Conservation (phyloP, 257 asterid genomes). For the Ehretia macrophylla region DNA sequence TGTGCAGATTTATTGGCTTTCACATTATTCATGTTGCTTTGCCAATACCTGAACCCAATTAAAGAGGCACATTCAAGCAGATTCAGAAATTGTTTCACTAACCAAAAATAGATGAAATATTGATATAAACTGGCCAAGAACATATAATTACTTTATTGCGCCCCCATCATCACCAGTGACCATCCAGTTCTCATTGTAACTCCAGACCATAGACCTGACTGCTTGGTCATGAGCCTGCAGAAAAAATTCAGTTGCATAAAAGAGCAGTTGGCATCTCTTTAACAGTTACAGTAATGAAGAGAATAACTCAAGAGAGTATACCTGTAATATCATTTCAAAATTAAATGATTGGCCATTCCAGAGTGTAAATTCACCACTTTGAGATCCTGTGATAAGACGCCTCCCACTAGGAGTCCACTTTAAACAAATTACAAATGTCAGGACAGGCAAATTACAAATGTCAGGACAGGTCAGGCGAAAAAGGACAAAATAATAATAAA, state of each 20-base stretch:
- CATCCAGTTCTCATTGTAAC: constrained; percentile 99
- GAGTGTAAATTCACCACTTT: constrained; percentile 97
- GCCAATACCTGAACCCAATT: constrained; percentile 86
- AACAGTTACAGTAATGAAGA: background rate
- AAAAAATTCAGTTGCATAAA: constrained; percentile 1
- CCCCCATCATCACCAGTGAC: constrained; percentile 99
- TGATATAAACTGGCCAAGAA: constrained; percentile 5
- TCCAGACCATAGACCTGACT: constrained; percentile 98
- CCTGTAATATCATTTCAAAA: constrained; percentile 99
- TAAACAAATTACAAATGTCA: constrained; percentile 20
- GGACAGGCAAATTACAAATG: constrained; percentile 20
- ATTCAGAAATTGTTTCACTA: constrained; percentile 5
- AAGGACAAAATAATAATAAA: background rate
- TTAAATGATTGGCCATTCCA: constrained; percentile 99
- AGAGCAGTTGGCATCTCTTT: background rate
- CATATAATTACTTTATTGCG: constrained; percentile 66
- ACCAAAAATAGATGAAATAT: constrained; percentile 10
- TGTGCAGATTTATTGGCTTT: constrained; percentile 95
- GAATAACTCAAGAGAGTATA: constrained; percentile 22
- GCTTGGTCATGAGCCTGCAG: constrained; percentile 98
- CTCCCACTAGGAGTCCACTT: constrained; percentile 99
- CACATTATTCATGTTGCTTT: constrained; percentile 94
- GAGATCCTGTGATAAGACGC: constrained; percentile 98
- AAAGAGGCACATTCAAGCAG: constrained; percentile 11
- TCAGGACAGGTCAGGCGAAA: constrained; percentile 17